Evolutionary conservation across 1,284 basidiomycete species (phyloP).

Genomic region (Chalciporus sp.): DNA sequence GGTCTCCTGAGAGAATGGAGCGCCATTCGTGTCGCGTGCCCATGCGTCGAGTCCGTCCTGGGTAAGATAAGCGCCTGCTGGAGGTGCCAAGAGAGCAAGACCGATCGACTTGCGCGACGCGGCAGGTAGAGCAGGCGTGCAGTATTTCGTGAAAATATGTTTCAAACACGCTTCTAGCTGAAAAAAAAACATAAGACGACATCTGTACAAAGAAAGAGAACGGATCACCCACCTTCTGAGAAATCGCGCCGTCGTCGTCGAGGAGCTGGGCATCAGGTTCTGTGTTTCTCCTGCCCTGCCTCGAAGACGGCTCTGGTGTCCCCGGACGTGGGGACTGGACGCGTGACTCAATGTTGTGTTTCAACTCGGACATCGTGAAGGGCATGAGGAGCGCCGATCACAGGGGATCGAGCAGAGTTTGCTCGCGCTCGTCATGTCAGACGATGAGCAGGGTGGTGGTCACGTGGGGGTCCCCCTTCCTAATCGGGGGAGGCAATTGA

Average conservation of each 20-base stretch:
- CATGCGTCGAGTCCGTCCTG: constrained; percentile 66
- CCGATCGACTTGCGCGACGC: constrained; percentile 14
- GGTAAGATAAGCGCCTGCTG: constrained; percentile 58
- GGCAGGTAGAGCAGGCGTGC: constrained; percentile 47
- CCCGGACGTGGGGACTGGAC: constrained; percentile 55
- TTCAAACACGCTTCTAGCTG: constrained; percentile 66
- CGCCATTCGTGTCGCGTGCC: constrained; percentile 77
- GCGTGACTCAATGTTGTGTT: constrained; percentile 26
- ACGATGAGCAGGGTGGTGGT: constrained; percentile 23
- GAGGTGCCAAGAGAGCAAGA: constrained; percentile 45
- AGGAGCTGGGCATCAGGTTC: constrained; percentile 47
- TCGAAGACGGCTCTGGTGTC: constrained; percentile 61
- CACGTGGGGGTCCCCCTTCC: constrained; percentile 21
- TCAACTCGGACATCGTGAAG: constrained; percentile 25
- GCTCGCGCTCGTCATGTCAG: constrained; percentile 27
- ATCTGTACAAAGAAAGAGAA: background rate
- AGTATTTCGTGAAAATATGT: constrained; percentile 77
- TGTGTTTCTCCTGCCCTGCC: constrained; percentile 57
- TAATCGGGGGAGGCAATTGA: constrained; percentile 13
- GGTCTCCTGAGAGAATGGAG: constrained; percentile 69
- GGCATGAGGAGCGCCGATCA: constrained; percentile 23
- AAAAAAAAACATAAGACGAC: background rate
- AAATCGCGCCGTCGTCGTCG: constrained; percentile 66
- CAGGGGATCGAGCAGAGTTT: constrained; percentile 17
- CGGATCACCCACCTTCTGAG: constrained; percentile 50